phyloP scores from a whole-genome alignment of 805 yeast species.

The Cyberlindnera mississippiensis region DNA sequence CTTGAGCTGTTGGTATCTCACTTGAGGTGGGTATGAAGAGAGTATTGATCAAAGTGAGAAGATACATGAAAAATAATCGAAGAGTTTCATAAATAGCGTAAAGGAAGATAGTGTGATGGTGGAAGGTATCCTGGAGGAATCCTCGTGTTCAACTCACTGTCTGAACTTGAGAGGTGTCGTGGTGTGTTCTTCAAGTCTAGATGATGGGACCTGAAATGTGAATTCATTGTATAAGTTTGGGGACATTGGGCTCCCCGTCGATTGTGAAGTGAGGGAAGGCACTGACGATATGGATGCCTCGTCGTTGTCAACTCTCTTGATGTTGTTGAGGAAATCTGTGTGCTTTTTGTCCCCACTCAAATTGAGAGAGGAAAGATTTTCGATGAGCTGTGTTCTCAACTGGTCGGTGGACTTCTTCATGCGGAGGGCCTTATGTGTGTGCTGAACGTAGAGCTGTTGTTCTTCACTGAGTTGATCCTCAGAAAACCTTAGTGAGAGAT shows the following conservation, averaged over 20 bases:
- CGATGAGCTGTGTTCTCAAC: slow-evolving; percentile 10
- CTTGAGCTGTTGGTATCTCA: no score
- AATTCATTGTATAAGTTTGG: slow-evolving; percentile 1
- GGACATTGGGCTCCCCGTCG: slow-evolving; percentile 10
- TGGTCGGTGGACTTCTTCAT: slow-evolving; percentile 14
- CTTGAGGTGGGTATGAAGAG: no score
- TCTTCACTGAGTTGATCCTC: slow-evolving; percentile 9
- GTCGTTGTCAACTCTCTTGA: slow-evolving; percentile 1
- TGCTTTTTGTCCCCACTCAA: slow-evolving; percentile 2
- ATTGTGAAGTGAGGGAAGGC: slow-evolving; percentile 8
- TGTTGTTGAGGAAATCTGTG: neutral
- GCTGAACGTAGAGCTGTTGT: neutral
- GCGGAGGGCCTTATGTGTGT: slow-evolving; percentile 5
- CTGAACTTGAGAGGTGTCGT: slow-evolving; percentile 2
- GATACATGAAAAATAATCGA: no score
- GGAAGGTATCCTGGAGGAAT: no score
- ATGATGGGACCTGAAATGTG: slow-evolving; percentile 1
- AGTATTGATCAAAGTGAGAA: no score
- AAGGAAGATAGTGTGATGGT: neutral
- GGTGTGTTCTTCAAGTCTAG: slow-evolving; percentile 1
- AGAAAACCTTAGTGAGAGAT: slow-evolving; percentile 11
- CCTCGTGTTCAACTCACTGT: neutral
- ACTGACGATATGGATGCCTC: slow-evolving; percentile 6
- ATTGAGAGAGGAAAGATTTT: slow-evolving; percentile 8
- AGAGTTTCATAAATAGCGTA: no score